These are phyloP conservation scores for Rhynchospora breviuscula DNA, from an alignment of 176 grass and related monocot genomes.

Conservation along the genomic window DNA sequence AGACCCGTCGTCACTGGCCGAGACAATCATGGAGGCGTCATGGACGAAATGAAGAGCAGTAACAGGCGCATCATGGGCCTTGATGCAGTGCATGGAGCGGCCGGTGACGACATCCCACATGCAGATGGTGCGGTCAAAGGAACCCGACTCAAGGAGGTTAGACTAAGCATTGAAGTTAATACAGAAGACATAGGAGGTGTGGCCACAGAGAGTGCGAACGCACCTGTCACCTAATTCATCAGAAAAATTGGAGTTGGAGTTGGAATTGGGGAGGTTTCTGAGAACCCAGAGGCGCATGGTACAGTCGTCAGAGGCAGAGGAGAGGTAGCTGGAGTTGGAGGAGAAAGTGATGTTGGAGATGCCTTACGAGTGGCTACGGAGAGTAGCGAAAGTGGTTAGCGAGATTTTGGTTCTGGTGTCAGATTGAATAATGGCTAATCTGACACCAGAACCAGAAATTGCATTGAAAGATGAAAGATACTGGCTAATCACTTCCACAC, in stretches of 20 bases:
- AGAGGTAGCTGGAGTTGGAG: constrained; percentile 77
- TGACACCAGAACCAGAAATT: too few species aligned
- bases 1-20: constrained; percentile 72
- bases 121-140: constrained; percentile 72
- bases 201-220: constrained; percentile 61
- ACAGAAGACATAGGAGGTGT: constrained; percentile 74
- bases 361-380: constrained; percentile 58
- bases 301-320: constrained; percentile 81
- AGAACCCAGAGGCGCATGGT: constrained; percentile 76
- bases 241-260: neutral
- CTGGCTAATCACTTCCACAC: too few species aligned
- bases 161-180: constrained; percentile 86
- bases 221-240: constrained; percentile 34
- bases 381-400: constrained; percentile 39
- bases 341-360: constrained; percentile 79
- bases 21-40: constrained; percentile 87
- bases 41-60: constrained; percentile 82
- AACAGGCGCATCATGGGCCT: constrained; percentile 64
- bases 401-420: too few species aligned
- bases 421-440: too few species aligned
- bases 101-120: constrained; percentile 75
- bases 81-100: constrained; percentile 47
- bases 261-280: constrained; percentile 34
- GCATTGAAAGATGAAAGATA: too few species aligned
- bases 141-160: constrained; percentile 60